Conservation (phyloP, 2,329 filamentous ascomycete genomes). For the Sporothrix euskadiensis region DNA sequence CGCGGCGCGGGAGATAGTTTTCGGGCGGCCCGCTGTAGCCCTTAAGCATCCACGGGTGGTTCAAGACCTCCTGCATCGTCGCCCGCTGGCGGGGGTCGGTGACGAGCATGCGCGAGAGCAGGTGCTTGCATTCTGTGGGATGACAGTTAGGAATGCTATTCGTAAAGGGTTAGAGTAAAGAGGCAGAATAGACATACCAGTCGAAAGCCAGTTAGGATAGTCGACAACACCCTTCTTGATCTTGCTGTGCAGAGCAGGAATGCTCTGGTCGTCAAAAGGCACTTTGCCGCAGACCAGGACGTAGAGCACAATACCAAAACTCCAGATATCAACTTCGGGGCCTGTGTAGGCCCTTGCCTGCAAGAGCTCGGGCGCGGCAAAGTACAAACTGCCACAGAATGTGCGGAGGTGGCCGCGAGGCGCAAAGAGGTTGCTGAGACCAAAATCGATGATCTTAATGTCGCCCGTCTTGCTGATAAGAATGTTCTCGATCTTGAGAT, state of each 20-base stretch:
- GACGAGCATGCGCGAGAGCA: constrained; percentile 93
- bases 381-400: constrained; percentile 96
- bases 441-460: constrained; percentile 99
- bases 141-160: constrained; percentile 31
- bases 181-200: constrained; percentile 60
- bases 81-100: constrained; percentile 88
- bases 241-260: constrained; percentile 96
- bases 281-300: constrained; percentile 97
- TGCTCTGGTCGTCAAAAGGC: constrained; percentile 97
- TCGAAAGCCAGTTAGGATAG: constrained; percentile 89
- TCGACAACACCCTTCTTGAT: constrained; percentile 97
- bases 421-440: constrained; percentile 91
- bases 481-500: constrained; percentile 98
- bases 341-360: constrained; percentile 94
- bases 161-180: neutral
- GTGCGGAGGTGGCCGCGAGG: constrained; percentile 86
- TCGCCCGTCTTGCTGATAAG: constrained; percentile 98
- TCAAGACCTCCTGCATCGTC: constrained; percentile 87
- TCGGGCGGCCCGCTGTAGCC: constrained; percentile 84
- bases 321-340: constrained; percentile 97
- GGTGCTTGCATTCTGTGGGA: constrained; percentile 79
- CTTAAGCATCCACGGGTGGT: constrained; percentile 93
- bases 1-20: constrained; percentile 80
- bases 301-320: constrained; percentile 96
- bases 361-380: constrained; percentile 90